Percentiles rank a stretch among this genome's conserved stretches.
These are phyloP conservation scores for Tuber magnatum DNA, from an alignment of 495 filamentous ascomycete genomes.

Conservation along the genomic window DNA sequence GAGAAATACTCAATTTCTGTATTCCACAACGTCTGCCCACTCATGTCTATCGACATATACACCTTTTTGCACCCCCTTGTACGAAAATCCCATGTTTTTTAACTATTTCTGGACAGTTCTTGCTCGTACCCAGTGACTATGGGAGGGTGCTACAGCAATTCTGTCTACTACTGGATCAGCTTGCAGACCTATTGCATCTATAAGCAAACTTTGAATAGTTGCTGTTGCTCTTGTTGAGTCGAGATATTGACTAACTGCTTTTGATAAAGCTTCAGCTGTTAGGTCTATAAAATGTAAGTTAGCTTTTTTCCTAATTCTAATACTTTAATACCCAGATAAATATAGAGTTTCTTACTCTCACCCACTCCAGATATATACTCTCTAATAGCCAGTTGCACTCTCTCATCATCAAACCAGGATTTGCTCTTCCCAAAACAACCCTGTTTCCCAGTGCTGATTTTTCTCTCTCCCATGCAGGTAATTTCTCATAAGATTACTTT, in stretches of 20 bases:
- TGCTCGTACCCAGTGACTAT: background rate
- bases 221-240: background rate
- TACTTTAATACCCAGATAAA: background rate
- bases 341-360: background rate
- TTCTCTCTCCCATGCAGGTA: background rate
- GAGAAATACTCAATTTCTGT: constrained; percentile 9
- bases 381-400: constrained; percentile 7
- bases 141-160: too few species aligned
- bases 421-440: constrained; percentile 6
- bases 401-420: constrained; percentile 14
- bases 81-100: constrained; percentile 13
- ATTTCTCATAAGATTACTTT: constrained; percentile 9
- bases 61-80: constrained; percentile 2
- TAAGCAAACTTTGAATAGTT: too few species aligned
- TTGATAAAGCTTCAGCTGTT: background rate
- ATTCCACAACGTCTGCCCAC: constrained; percentile 18
- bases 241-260: background rate
- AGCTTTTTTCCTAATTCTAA: background rate
- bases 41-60: constrained; percentile 19
- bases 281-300: background rate
- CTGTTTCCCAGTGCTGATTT: constrained; percentile 1
- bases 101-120: constrained; percentile 8
- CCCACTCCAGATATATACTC: constrained; percentile 1
- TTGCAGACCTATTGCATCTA: too few species aligned
- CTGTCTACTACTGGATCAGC: too few species aligned